Percentiles rank a stretch among this genome's conserved stretches.
Conservation (phyloP, 345 rosid species). For the Linum lewisii region DNA sequence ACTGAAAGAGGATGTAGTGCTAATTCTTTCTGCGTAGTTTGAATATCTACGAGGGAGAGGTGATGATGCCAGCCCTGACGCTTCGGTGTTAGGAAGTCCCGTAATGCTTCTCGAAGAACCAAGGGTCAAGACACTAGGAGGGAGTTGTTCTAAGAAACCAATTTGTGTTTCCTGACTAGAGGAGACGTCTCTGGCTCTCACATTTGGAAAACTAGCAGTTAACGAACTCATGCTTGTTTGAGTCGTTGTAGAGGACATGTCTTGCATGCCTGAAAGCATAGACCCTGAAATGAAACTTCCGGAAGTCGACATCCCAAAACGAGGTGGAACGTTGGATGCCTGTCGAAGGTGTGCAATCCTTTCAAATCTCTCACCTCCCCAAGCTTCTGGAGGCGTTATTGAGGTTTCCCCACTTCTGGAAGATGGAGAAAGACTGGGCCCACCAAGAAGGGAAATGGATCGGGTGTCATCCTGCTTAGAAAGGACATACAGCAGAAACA, state of each 20-base stretch:
- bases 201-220: slow-evolving; percentile 35
- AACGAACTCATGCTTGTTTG: slow-evolving; percentile 37
- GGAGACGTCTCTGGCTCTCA: slow-evolving; percentile 41
- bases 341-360: slow-evolving; percentile 45
- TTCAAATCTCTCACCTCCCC: slow-evolving; percentile 94
- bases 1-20: slow-evolving; percentile 66
- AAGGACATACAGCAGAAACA: neutral
- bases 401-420: slow-evolving; percentile 66
- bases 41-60: slow-evolving; percentile 52
- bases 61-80: slow-evolving; percentile 41
- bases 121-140: slow-evolving; percentile 31
- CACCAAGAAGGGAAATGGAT: slow-evolving; percentile 31
- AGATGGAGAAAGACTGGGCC: slow-evolving; percentile 53
- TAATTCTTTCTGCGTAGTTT: slow-evolving; percentile 78
- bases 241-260: slow-evolving; percentile 42
- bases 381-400: slow-evolving; percentile 94
- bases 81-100: slow-evolving; percentile 41
- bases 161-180: slow-evolving; percentile 37
- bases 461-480: slow-evolving; percentile 50
- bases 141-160: slow-evolving; percentile 46
- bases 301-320: slow-evolving; percentile 43
- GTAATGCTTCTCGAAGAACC: slow-evolving; percentile 31
- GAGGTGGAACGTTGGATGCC: slow-evolving; percentile 46
- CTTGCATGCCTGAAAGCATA: slow-evolving; percentile 56
- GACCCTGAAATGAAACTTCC: slow-evolving; percentile 52